Evolutionary conservation across 1,284 basidiomycete genomes (phyloP).

Genomic region (Irpex sp.): DNA sequence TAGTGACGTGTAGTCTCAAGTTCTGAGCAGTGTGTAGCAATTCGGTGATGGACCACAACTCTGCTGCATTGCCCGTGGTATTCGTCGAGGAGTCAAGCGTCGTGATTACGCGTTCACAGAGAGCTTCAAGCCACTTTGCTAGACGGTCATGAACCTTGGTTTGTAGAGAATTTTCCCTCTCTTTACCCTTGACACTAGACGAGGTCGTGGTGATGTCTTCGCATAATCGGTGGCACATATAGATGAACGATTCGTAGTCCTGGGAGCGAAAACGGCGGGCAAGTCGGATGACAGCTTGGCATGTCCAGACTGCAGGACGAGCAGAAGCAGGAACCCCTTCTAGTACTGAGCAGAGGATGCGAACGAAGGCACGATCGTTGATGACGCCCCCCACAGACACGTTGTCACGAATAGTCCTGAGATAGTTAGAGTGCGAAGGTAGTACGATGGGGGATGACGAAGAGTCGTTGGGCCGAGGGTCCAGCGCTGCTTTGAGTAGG

Average conservation of each 20-base stretch:
- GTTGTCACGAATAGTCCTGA: conserved; percentile 32
- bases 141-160: conserved; percentile 17
- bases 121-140: conserved; percentile 25
- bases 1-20: conserved; percentile 12
- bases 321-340: conserved; percentile 5
- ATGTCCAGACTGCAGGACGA: conserved; percentile 34
- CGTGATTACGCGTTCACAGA: conserved; percentile 13
- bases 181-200: background rate
- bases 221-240: conserved; percentile 11
- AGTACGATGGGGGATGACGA: conserved; percentile 18
- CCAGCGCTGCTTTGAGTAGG: conserved; percentile 33
- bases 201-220: conserved; percentile 6
- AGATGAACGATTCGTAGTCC: conserved; percentile 24
- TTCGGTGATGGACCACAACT: conserved; percentile 16
- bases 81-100: background rate
- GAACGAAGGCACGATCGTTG: conserved; percentile 21
- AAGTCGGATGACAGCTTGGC: conserved; percentile 33
- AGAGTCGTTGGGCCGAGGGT: conserved; percentile 7
- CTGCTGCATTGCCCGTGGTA: background rate
- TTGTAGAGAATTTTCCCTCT: conserved; percentile 5
- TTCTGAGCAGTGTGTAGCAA: conserved; percentile 17
- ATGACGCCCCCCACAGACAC: conserved; percentile 23
- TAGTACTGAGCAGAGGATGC: conserved; percentile 18
- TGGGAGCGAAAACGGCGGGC: conserved; percentile 25
- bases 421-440: conserved; percentile 39